These are phyloP conservation scores for Clonostachys rhizophaga DNA, from an alignment of 2,329 filamentous ascomycete genomes.

Conservation along the genomic window DNA sequence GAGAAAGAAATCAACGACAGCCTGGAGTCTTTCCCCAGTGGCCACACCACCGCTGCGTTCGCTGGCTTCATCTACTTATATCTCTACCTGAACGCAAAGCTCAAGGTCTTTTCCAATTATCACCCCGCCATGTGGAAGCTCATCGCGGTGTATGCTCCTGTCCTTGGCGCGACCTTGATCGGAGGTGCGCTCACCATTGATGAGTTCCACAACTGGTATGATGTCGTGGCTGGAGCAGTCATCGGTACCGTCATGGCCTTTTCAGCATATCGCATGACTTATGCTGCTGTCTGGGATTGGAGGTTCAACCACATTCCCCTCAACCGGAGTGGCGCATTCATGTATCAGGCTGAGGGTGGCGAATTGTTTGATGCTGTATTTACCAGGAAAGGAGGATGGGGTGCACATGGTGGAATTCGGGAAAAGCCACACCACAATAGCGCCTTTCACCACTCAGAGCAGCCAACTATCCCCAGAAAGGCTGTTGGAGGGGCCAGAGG, in stretches of 20 bases:
- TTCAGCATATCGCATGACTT: slow-evolving; percentile 62
- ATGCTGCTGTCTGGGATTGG: slow-evolving; percentile 65
- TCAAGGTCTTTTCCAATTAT: slow-evolving; percentile 71
- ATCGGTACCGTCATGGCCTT: slow-evolving; percentile 65
- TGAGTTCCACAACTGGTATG: slow-evolving; percentile 73
- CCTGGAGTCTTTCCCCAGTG: slow-evolving; percentile 68
- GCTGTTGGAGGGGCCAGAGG: too few species aligned
- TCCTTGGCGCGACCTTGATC: slow-evolving; percentile 65
- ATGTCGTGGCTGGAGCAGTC: slow-evolving; percentile 60
- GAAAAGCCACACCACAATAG: too few species aligned
- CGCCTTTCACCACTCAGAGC: too few species aligned
- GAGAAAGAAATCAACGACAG: slow-evolving; percentile 60
- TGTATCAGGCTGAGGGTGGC: slow-evolving; percentile 33
- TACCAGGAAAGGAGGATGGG: slow-evolving; percentile 59
- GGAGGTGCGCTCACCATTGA: slow-evolving; percentile 68
- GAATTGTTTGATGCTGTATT: slow-evolving; percentile 51
- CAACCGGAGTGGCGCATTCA: slow-evolving; percentile 50
- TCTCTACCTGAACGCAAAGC: slow-evolving; percentile 73
- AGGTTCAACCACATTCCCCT: slow-evolving; percentile 62
- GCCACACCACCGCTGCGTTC: slow-evolving; percentile 70
- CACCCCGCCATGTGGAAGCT: slow-evolving; percentile 74
- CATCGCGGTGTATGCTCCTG: slow-evolving; percentile 56
- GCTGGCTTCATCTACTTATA: slow-evolving; percentile 67
- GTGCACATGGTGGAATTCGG: slow-evolving; percentile 13
- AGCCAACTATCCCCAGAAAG: too few species aligned